These are phyloP conservation scores for Populus tremula DNA, from an alignment of 345 rosid species.

Conservation along the genomic window DNA sequence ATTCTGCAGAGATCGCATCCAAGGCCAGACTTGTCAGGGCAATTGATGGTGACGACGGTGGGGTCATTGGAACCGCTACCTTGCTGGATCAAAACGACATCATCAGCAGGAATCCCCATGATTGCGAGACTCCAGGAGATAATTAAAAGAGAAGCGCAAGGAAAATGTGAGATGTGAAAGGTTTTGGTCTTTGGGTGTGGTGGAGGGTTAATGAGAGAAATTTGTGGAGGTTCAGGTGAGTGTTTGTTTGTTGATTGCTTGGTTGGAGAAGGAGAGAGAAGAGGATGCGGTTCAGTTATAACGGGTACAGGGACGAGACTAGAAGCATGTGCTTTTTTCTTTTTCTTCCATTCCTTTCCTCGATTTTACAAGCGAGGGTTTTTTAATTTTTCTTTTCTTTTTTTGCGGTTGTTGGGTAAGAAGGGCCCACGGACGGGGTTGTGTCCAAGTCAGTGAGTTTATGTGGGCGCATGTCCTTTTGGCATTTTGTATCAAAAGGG, in stretches of 20 bases:
- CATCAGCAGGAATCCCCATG: conserved; percentile 61
- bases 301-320: not conserved
- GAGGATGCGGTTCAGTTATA: not conserved
- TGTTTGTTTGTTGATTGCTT: not conserved
- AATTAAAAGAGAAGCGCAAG: not conserved
- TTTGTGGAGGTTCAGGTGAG: not conserved
- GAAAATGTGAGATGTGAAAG: not conserved
- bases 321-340: too few relatives aligned
- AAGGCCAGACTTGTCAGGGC: conserved; percentile 78
- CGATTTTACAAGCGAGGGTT: not conserved
- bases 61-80: conserved; percentile 38
- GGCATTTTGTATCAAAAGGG: not conserved
- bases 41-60: conserved; percentile 59
- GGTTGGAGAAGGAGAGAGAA: not conserved
- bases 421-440: conserved; percentile 14
- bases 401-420: conserved; percentile 15
- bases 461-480: conserved; percentile 1
- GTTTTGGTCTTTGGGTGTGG: not conserved
- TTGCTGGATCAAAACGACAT: conserved; percentile 53
- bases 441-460: conserved; percentile 11
- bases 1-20: conserved; percentile 74
- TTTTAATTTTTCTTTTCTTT: not conserved
- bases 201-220: not conserved
- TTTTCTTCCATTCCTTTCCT: not conserved
- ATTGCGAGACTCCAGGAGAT: too few relatives aligned